Evolutionary conservation across 345 rosid species (phyloP), one percentile per base, ranked within the genome.

Genomic region (Atalantia buxifolia): DNA sequence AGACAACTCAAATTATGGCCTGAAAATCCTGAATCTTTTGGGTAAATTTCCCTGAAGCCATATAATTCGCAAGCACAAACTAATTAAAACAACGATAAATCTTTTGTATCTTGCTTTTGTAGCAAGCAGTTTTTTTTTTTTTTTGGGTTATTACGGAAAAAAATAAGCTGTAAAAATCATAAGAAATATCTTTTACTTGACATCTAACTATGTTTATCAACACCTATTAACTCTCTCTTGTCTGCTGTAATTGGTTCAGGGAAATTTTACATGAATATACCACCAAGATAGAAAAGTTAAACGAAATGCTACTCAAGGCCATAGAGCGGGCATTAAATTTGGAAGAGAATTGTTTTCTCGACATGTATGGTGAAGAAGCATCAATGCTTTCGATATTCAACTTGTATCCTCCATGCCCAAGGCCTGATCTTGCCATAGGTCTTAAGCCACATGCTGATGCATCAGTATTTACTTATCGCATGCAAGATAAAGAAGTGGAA

Each of bases 391-490:
- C 89, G 24, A 87, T 93, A 81, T 88, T 90, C 75, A 92, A 90
- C 79, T 69, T 80, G 64, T 92, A 90, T 77, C 95, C 95, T 57
- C 84, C 86, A 19, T 89, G 93, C 81, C 89, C 88, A 9, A 87
- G 78, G 60, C 95, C 93, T 14, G 89, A 89, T 67, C 82, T 28
- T 31, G 83, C 87, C 66, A 81, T 92, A 13, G 93, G 93, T 0
- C 62, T 80, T 24, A 92, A 90, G 77, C 86, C 92, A 2, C 95
- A 90, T 27, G 87, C 91, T 7, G 93, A 88, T 88, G 93, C 83
- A 60, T 82, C 95, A 25, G 90, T 83, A 75, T 72, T 90, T 61
- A 90, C 93, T 59, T 71, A 87, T 66, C 89, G 89, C 9, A 71
- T 87, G 75, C 92, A 84, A 4, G 93, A 91, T 79, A 83, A 85